A percentile compares a stretch with the other conserved stretches of the same genome.
Evolutionary conservation across 257 asterid species (phyloP).

Genomic region (Penstemon newberryi): DNA sequence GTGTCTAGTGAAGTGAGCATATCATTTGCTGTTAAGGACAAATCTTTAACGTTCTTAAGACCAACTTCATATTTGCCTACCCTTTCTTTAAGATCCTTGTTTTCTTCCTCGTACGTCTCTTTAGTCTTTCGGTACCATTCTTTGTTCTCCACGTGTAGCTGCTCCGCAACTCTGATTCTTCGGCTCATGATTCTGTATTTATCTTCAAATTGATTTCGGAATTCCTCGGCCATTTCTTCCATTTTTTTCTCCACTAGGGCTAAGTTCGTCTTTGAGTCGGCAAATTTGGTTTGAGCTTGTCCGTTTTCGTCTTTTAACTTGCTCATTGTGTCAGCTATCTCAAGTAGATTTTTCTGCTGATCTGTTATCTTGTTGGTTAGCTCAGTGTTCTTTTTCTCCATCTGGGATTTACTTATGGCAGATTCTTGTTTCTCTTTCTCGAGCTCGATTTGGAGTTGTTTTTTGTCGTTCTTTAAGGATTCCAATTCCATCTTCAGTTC

Average conservation of each 20-base stretch:
- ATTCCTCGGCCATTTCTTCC: slow-evolving; percentile 68
- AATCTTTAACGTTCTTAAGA: slow-evolving; percentile 43
- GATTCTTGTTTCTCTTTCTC: slow-evolving; percentile 38
- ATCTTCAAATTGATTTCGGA: slow-evolving; percentile 65
- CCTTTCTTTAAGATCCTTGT: slow-evolving; percentile 41
- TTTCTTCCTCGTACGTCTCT: slow-evolving; percentile 42
- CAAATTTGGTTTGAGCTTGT: slow-evolving; percentile 21
- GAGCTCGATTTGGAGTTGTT: slow-evolving; percentile 30
- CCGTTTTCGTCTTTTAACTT: slow-evolving; percentile 35
- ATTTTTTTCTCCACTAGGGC: slow-evolving; percentile 51
- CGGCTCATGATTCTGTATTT: slow-evolving; percentile 67
- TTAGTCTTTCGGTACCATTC: slow-evolving; percentile 60
- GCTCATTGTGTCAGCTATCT: slow-evolving; percentile 28
- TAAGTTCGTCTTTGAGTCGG: slow-evolving; percentile 40
- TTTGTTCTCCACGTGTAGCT: slow-evolving; percentile 69
- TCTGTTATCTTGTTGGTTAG: slow-evolving; percentile 33
- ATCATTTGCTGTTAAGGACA: slow-evolving; percentile 50
- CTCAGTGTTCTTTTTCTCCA: slow-evolving; percentile 47
- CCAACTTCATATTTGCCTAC: slow-evolving; percentile 26
- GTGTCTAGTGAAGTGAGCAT: slow-evolving; percentile 53
- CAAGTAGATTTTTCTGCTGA: slow-evolving; percentile 39
- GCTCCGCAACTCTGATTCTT: slow-evolving; percentile 83
- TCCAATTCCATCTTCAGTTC: slow-evolving; percentile 44
- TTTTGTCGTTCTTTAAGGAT: slow-evolving; percentile 30
- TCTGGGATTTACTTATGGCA: slow-evolving; percentile 21